These are phyloP conservation scores for Neofusicoccum ribis DNA, from an alignment of 2,329 filamentous ascomycete species.

Conservation along the genomic window DNA sequence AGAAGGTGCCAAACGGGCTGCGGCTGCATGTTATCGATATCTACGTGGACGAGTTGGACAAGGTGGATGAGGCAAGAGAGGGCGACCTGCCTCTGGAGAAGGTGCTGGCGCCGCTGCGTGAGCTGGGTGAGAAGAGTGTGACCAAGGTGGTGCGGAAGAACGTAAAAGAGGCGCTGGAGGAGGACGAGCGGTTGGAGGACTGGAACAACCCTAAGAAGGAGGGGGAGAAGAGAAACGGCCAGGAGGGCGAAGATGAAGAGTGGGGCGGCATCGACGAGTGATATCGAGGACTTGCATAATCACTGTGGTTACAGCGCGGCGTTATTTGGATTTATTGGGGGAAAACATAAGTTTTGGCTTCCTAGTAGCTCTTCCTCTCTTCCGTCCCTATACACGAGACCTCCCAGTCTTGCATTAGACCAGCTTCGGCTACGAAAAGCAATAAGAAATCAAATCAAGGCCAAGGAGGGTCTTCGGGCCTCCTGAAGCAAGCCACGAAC, in stretches of 20 bases:
- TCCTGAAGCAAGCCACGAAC: slow-evolving; percentile 84
- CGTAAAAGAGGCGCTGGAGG: slow-evolving; percentile 68
- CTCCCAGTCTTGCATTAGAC: slow-evolving; percentile 3
- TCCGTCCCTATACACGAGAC: slow-evolving; percentile 11
- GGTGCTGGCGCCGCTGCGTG: slow-evolving; percentile 58
- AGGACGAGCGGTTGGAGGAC: slow-evolving; percentile 67
- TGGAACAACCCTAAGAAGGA: slow-evolving; percentile 45
- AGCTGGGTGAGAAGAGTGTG: slow-evolving; percentile 57
- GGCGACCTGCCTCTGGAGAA: slow-evolving; percentile 44
- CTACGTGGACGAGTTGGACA: slow-evolving; percentile 86
- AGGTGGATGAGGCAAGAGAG: slow-evolving; percentile 55
- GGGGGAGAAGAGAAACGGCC: slow-evolving; percentile 42
- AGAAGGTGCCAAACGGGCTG: slow-evolving; percentile 76
- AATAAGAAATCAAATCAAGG: slow-evolving; percentile 32
- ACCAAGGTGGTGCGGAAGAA: slow-evolving; percentile 72
- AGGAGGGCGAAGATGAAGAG: slow-evolving; percentile 53
- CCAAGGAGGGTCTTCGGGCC: slow-evolving; percentile 79
- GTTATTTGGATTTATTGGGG: slow-evolving; percentile 24
- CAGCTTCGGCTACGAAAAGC: neutral
- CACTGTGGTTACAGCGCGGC: slow-evolving; percentile 30
- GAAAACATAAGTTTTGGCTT: neutral
- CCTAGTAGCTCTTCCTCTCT: slow-evolving; percentile 10
- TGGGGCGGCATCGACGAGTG: slow-evolving; percentile 72
- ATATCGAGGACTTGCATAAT: slow-evolving; percentile 24
- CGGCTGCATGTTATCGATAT: slow-evolving; percentile 86